Evolutionary conservation across 768 basidiomycete genomes (phyloP).

Genomic region (Kockovaella imperatae): DNA sequence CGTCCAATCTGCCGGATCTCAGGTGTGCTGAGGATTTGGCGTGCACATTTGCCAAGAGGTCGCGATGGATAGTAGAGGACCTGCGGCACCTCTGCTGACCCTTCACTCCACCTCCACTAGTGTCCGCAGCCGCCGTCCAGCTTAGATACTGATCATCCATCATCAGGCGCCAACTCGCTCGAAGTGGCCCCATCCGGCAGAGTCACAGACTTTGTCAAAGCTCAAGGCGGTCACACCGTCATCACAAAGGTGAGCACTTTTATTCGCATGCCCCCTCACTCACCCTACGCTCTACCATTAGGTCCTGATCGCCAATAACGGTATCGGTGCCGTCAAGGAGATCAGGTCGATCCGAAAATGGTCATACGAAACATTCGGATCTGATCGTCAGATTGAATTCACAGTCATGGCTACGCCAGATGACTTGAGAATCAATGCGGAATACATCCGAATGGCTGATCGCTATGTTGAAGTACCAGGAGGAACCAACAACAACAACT

Average conservation of each 20-base stretch:
- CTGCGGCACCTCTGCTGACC: no score
- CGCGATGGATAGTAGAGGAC: no score
- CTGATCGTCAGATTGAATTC: conserved; percentile 92
- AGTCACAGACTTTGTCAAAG: conserved; percentile 83
- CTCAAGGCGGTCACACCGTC: conserved; percentile 90
- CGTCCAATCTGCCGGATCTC: no score
- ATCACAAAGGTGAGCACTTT: conserved; percentile 75
- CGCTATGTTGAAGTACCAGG: conserved; percentile 98
- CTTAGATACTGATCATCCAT: not conserved
- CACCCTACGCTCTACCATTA: conserved; percentile 41
- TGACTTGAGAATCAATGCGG: conserved; percentile 89
- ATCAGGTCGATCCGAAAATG: conserved; percentile 98
- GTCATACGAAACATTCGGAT: conserved; percentile 98
- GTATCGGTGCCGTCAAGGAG: conserved; percentile 98
- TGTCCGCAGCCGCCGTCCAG: no score
- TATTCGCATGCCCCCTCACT: not conserved
- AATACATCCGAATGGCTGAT: conserved; percentile 99
- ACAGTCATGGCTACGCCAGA: conserved; percentile 99
- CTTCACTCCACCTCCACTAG: no score
- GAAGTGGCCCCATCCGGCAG: conserved; percentile 70
- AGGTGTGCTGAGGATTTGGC: no score
- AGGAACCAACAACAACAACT: conserved; percentile 98
- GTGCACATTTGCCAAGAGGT: no score
- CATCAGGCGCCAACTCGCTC: conserved; percentile 79
- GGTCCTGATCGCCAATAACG: conserved; percentile 99